Percentiles rank a stretch among this genome's conserved stretches.
These are phyloP conservation scores for Leptomonas pyrrhocoris DNA, from an alignment of 208 protist species.

Conservation along the genomic window DNA sequence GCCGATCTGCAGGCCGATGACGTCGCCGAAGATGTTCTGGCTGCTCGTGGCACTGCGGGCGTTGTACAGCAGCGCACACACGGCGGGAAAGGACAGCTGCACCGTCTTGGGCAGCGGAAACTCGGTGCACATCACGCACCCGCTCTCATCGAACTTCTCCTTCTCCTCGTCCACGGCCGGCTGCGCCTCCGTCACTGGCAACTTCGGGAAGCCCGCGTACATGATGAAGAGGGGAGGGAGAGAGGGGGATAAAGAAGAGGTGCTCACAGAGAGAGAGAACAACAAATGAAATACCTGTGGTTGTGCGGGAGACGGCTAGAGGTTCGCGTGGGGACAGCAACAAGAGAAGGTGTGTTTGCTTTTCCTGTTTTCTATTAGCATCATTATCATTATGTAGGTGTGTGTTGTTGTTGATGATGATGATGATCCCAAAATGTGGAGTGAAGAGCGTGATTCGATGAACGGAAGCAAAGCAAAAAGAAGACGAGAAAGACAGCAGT, in stretches of 20 bases:
- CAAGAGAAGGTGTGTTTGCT: too few species aligned
- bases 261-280: neutral
- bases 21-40: constrained; percentile 46
- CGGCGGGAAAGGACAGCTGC: constrained; percentile 54
- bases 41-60: constrained; percentile 40
- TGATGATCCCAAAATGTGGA: too few species aligned
- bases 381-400: too few species aligned
- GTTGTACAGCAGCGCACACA: constrained; percentile 53
- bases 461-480: too few species aligned
- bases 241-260: neutral
- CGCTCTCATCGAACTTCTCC: constrained; percentile 35
- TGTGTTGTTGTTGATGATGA: too few species aligned
- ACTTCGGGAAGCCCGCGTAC: constrained; percentile 51
- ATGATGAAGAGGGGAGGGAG: constrained; percentile 24
- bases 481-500: too few species aligned
- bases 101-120: constrained; percentile 36
- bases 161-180: constrained; percentile 33
- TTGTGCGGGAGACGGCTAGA: too few species aligned
- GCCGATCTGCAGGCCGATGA: constrained; percentile 65
- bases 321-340: too few species aligned
- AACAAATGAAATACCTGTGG: neutral
- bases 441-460: too few species aligned
- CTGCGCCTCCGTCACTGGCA: constrained; percentile 42
- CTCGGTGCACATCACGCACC: constrained; percentile 31
- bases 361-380: too few species aligned